phyloP scores from a whole-genome alignment of 352 stramenopile species.

The Aphanomyces euteiches region DNA sequence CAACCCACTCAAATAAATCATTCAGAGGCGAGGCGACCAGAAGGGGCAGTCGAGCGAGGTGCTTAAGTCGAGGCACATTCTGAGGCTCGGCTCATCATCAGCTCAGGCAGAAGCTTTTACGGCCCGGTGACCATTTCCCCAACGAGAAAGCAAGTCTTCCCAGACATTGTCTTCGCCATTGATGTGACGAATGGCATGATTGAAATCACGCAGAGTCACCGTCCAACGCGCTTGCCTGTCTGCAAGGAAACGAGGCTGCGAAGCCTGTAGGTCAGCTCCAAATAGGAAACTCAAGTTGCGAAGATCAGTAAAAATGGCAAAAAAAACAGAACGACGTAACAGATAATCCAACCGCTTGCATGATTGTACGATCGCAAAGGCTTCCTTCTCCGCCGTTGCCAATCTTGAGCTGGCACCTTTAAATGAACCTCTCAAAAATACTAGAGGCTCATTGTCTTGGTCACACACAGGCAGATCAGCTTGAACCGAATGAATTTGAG shows the following conservation, averaged over 20 bases:
- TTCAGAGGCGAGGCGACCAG: neutral
- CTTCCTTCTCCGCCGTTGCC: conserved; percentile 37
- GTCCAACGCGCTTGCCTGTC: too few relatives aligned
- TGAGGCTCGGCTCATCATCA: conserved; percentile 28
- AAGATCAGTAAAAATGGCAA: too few relatives aligned
- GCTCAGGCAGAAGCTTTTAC: neutral
- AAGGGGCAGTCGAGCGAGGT: neutral
- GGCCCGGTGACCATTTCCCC: conserved; percentile 7
- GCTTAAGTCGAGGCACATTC: neutral
- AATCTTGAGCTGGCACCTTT: too few relatives aligned
- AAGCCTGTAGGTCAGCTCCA: too few relatives aligned
- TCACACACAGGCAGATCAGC: conserved; percentile 11
- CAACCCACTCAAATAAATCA: neutral
- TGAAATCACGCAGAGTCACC: conserved; percentile 20
- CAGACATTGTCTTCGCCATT: conserved; percentile 38
- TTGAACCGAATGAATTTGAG: conserved; percentile 27
- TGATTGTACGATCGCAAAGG: too few relatives aligned
- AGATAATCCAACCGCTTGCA: too few relatives aligned
- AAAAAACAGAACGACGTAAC: too few relatives aligned
- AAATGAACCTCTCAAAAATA: too few relatives aligned
- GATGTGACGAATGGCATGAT: too few relatives aligned
- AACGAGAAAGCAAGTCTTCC: conserved; percentile 37
- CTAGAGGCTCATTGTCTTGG: too few relatives aligned
- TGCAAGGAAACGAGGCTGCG: too few relatives aligned
- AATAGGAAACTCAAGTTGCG: too few relatives aligned